Percentiles rank a stretch among this genome's conserved stretches.
phyloP scores from a whole-genome alignment of 2,329 filamentous ascomycete genomes.

The Colletotrichum falcatum region DNA sequence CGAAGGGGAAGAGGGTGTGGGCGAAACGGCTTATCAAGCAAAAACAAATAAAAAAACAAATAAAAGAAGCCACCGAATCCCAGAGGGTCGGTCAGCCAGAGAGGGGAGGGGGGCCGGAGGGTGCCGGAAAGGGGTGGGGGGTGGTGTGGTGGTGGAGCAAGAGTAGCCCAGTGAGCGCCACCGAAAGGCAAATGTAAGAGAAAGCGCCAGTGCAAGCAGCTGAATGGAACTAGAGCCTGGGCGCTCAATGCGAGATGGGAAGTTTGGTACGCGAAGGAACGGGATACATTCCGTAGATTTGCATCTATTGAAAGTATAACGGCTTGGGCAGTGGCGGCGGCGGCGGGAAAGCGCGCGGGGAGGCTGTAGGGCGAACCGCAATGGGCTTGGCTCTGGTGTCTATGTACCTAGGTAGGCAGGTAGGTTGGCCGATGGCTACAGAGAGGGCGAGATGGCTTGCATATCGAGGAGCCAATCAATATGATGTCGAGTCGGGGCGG shows the following conservation, averaged over 20 bases:
- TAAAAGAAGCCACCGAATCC: slow-evolving; percentile 32
- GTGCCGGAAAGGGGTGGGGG: background rate
- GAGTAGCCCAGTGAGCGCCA: slow-evolving; percentile 20
- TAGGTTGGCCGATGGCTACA: background rate
- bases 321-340: slow-evolving; percentile 21
- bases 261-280: slow-evolving; percentile 4
- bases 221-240: slow-evolving; percentile 17
- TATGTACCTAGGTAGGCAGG: background rate
- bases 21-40: slow-evolving; percentile 15
- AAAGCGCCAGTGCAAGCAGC: slow-evolving; percentile 23
- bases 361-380: slow-evolving; percentile 34
- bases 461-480: background rate
- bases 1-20: slow-evolving; percentile 14
- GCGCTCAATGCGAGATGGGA: slow-evolving; percentile 16
- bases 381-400: slow-evolving; percentile 18
- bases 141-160: slow-evolving; percentile 6
- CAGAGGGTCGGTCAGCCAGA: slow-evolving; percentile 22
- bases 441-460: slow-evolving; percentile 5
- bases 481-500: background rate
- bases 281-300: slow-evolving; percentile 21
- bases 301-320: slow-evolving; percentile 38
- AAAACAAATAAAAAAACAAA: too few relatives aligned
- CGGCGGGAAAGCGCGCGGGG: slow-evolving; percentile 19
- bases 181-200: slow-evolving; percentile 19
- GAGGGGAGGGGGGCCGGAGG: background rate